Conservation (phyloP, 2,329 filamentous ascomycete species). For the Ceratocystis variospora region DNA sequence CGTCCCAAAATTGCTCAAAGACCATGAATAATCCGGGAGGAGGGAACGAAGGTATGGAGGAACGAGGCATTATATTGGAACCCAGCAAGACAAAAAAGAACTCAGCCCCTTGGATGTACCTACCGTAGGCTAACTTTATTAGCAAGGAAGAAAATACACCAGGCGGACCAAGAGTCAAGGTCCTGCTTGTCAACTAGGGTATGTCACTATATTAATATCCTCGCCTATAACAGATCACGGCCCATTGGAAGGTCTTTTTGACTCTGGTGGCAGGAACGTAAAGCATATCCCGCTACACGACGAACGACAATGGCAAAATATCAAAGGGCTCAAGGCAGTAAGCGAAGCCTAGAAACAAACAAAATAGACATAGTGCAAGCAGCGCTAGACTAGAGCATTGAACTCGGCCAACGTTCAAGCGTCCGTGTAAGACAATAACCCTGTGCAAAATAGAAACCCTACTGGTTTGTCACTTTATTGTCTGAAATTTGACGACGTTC, state of each 20-base stretch:
- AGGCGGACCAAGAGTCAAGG: neutral
- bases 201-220: neutral
- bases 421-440: neutral
- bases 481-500: neutral
- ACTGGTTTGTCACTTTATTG: neutral
- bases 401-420: neutral
- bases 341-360: neutral
- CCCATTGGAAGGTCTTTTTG: constrained; percentile 1
- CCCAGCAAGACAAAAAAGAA: neutral
- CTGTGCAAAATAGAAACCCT: neutral
- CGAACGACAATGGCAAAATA: neutral
- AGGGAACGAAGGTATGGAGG: neutral
- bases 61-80: neutral
- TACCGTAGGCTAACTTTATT: neutral
- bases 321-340: neutral
- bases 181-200: neutral
- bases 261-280: neutral
- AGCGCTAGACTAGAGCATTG: neutral
- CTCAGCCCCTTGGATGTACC: neutral
- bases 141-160: no score
- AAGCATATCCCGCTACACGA: neutral
- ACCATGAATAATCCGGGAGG: neutral
- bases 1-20: neutral
- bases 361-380: neutral
- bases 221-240: constrained; percentile 1